Evolutionary conservation across 139 green algal genomes (phyloP), one percentile per base, ranked within the genome.

Genomic region (Chlorella sp.): DNA sequence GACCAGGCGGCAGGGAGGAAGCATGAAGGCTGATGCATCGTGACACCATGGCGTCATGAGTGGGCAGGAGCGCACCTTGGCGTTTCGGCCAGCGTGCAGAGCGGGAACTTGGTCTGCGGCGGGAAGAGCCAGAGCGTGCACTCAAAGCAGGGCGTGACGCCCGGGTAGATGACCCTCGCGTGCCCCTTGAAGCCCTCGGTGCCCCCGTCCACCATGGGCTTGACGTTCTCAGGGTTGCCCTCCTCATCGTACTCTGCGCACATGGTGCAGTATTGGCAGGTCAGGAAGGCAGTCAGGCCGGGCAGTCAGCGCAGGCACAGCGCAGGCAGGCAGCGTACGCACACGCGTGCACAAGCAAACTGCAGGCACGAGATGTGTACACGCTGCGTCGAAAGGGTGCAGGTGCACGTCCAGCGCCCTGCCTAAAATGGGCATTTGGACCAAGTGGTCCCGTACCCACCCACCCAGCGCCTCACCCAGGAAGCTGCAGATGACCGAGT

Each of bases 91-190:
- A 99, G 79, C 24, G 95, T 99, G 87, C 96, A 99, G 17, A 99
- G 87, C 24, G 96, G 96, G 80, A 95, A 98, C 69, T 91, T 96
- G 65, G 83, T 90, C 77, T 98, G 95, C 1, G 96, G 96, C 55
- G 96, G 96, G 83, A 99, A 99, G 1, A 99, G 92, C 96, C 96
- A 99, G 10, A 98, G 86, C 27, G 95, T 99, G 91, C 96, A 99
- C 72, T 99, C 92, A 72, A 99, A 99, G 87, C 96, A 99, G 35
- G 96, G 96, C 17, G 96, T 98, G 61, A 95, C 55, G 5, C 96
- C 94, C 0, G 96, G 96, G 10, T 97, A 74, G 62, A 99, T 96
- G 68, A 99, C 94, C 32, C 96, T 80, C 27, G 94, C 91, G 76
- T 99, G 95, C 5, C 96, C 96, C 81, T 97, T 98, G 80, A 99